These are phyloP conservation scores for Abrus precatorius DNA, from an alignment of 306 rosid genomes.

Conservation along the genomic window DNA sequence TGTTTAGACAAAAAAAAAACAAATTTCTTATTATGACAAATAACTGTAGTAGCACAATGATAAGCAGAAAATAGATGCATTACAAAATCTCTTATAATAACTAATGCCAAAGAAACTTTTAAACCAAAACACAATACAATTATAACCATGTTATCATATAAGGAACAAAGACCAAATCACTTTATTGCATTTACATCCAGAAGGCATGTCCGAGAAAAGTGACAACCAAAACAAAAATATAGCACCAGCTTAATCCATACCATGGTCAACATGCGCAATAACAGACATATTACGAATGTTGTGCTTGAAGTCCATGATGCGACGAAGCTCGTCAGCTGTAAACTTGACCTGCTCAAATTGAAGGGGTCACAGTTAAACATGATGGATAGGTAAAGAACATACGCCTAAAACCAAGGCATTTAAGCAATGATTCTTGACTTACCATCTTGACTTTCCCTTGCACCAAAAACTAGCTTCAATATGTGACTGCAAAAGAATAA, in stretches of 20 bases:
- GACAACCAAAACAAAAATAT: neutral
- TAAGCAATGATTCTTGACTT: neutral
- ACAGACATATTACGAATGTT: conserved; percentile 31
- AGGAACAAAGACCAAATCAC: conserved; percentile 1
- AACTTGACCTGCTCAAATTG: conserved; percentile 22
- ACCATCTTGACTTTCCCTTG: conserved; percentile 8
- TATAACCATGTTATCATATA: neutral
- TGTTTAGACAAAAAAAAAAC: neutral
- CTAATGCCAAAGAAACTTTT: neutral
- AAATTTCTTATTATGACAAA: neutral
- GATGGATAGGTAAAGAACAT: neutral
- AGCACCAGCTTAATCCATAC: neutral
- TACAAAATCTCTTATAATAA: neutral
- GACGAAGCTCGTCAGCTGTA: conserved; percentile 32
- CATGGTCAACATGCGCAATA: conserved; percentile 29
- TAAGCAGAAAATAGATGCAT: neutral
- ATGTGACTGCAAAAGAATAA: neutral
- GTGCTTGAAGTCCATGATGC: conserved; percentile 25
- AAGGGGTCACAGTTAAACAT: neutral
- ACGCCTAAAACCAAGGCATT: neutral
- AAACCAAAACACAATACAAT: neutral
- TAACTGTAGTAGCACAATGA: neutral
- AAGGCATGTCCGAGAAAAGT: neutral
- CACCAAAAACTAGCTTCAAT: neutral
- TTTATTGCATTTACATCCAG: neutral